Percentiles rank a stretch among this genome's conserved stretches.
These are phyloP conservation scores for Fusarium multiceps DNA, from an alignment of 2,329 filamentous ascomycete species.

Conservation along the genomic window DNA sequence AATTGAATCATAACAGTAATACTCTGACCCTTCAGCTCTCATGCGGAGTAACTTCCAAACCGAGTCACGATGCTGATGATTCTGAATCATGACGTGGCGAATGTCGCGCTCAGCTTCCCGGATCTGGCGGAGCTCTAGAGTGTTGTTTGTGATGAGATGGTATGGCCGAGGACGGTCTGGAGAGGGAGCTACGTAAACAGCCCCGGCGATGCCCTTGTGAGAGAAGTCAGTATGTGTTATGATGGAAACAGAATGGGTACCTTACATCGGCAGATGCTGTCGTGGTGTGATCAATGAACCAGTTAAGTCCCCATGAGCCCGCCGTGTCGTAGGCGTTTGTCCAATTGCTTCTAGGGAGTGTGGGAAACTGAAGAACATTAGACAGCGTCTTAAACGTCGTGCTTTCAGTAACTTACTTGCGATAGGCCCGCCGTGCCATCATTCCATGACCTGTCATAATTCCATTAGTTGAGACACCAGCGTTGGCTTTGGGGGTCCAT, in stretches of 20 bases:
- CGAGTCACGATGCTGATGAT: constrained; percentile 11
- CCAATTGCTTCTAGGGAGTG: not conserved
- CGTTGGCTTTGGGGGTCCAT: too few relatives aligned
- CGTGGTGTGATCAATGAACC: not conserved
- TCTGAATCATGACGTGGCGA: constrained; percentile 3
- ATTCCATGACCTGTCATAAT: not conserved
- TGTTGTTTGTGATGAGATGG: not conserved
- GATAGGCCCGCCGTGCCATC: not conserved
- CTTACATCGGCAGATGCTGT: not conserved
- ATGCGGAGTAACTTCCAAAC: constrained; percentile 10
- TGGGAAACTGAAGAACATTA: not conserved
- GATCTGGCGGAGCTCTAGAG: not conserved
- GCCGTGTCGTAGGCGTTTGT: not conserved
- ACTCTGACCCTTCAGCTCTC: constrained; percentile 8
- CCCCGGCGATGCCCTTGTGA: not conserved
- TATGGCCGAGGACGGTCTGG: not conserved
- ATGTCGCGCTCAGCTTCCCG: not conserved
- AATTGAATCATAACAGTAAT: constrained; percentile 11
- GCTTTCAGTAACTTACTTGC: not conserved
- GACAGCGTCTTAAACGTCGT: accelerated
- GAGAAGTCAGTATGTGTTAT: not conserved
- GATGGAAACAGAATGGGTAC: too few relatives aligned
- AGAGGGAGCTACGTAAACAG: constrained; percentile 2
- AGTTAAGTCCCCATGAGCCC: not conserved
- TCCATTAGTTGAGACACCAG: not conserved